Percentiles rank a stretch among this genome's conserved stretches.
These are phyloP conservation scores for Xerocomellus intermedius DNA, from an alignment of 768 basidiomycete genomes.

Conservation along the genomic window DNA sequence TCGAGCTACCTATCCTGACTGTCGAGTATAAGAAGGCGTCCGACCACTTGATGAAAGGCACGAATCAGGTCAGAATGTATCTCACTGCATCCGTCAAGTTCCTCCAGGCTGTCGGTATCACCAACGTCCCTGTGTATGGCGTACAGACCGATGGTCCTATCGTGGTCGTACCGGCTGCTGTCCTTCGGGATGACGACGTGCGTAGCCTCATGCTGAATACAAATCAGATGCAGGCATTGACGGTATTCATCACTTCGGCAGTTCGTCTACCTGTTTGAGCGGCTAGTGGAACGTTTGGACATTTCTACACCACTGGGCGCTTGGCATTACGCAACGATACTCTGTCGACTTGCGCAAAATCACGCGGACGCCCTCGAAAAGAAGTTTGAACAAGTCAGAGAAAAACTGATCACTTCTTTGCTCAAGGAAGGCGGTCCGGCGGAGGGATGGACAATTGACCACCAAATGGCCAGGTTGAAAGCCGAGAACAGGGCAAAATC, in stretches of 20 bases:
- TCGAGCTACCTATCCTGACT: constrained; percentile 6
- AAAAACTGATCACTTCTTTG: neutral
- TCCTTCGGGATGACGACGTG: neutral
- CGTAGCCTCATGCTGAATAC: neutral
- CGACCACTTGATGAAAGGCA: neutral
- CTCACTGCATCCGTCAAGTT: constrained; percentile 9
- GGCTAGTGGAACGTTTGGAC: constrained; percentile 1
- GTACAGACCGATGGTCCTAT: constrained; percentile 6
- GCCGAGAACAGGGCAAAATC: neutral
- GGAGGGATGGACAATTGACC: constrained; percentile 1
- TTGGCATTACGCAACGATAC: constrained; percentile 10
- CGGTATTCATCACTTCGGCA: neutral
- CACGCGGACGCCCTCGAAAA: neutral
- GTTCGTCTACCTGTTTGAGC: constrained; percentile 6
- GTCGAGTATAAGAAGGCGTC: constrained; percentile 3
- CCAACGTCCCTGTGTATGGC: neutral
- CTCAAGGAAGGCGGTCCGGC: neutral
- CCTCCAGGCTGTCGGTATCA: constrained; percentile 4
- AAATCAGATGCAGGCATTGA: too few species aligned
- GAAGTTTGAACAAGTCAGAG: neutral
- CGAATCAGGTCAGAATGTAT: constrained; percentile 7
- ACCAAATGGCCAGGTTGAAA: neutral
- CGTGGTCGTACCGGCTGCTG: neutral
- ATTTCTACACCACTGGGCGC: constrained; percentile 7
- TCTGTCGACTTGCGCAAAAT: constrained; percentile 4